Conservation (phyloP, 129 eudicot species). For the Chrysanthemum lavandulifolium region DNA sequence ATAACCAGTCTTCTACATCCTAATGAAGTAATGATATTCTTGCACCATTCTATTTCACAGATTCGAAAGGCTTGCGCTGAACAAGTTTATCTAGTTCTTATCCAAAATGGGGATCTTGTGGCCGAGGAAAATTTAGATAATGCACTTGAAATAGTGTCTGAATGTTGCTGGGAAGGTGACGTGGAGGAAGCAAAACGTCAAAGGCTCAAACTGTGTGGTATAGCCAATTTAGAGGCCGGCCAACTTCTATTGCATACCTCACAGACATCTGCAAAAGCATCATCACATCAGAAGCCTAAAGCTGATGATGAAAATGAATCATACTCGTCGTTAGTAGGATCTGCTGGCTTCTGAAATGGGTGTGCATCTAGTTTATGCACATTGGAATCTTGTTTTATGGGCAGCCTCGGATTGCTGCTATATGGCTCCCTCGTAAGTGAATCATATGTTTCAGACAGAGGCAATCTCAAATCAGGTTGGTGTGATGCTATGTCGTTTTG, state of each 20-base stretch:
- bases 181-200: constrained; percentile 69
- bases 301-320: constrained; percentile 68
- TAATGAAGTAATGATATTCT: background rate
- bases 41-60: constrained; percentile 30
- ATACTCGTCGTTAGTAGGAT: constrained; percentile 74
- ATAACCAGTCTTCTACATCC: background rate
- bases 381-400: constrained; percentile 6
- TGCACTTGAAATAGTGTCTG: constrained; percentile 75
- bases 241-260: constrained; percentile 33
- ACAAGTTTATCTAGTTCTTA: constrained; percentile 91
- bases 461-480: too few relatives aligned
- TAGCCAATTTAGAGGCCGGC: constrained; percentile 55
- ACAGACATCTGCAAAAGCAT: constrained; percentile 22
- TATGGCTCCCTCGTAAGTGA: background rate
- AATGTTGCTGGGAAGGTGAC: constrained; percentile 97
- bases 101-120: constrained; percentile 70
- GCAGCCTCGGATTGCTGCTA: background rate
- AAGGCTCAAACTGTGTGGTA: constrained; percentile 44
- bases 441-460: background rate
- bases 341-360: constrained; percentile 61
- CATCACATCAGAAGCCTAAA: constrained; percentile 25
- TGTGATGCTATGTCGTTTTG: background rate
- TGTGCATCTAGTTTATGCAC: constrained; percentile 12
- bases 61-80: constrained; percentile 93
- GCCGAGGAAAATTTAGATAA: constrained; percentile 52